Base-by-base conservation (phyloP, 768 basidiomycete species). In the Phaeotremella skinneri region DNA sequence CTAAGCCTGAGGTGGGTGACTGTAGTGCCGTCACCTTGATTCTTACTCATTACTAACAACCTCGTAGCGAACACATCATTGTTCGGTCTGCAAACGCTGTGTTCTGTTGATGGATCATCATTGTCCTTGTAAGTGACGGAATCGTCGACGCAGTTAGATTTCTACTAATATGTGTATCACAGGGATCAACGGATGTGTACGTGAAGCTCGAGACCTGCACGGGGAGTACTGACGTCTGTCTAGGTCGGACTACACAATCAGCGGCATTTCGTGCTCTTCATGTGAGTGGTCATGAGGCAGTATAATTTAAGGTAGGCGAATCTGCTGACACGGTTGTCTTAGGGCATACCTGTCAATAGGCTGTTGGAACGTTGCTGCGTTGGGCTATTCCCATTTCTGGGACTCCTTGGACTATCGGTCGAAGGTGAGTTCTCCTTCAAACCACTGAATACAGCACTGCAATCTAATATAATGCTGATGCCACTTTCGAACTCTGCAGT, bases 181-280 rank as follows among this genome's bases (percentile, higher is more conserved):
- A 92, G 90, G 92, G 92, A 85, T 97, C 50, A 97, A 97, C 76
- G 90, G 91, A 83, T 98, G 94, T 73, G 94, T 78, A 52, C 61
- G 75, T 72, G 13, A n/a, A 6, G 17, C 27, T 14, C 14, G 11
- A 20, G 31, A 32, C 11, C 27, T 58, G 20, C 49, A 45, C 26
- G 32, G 31, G 48, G 49, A 49, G 20, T 5, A 25, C 42, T 55
- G 23, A 45, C 20, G 2, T 26, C 29, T 17, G 29, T 30, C 41
- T 55, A 78, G 78, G 78, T 99, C 43, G 94, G 94, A 11, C 76
- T 98, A 5, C 82, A 94, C 73, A 99, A 98, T 67, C 93, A 97
- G 73, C 85, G 94, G 0, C 91, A 97, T 78, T 99, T 99, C 68
- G 83, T 94, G 37, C 79, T 98, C 48, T 99, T 98, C 82, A 87